phyloP scores from a whole-genome alignment of 305 asterid species.

The Stenogyne calaminthoides region DNA sequence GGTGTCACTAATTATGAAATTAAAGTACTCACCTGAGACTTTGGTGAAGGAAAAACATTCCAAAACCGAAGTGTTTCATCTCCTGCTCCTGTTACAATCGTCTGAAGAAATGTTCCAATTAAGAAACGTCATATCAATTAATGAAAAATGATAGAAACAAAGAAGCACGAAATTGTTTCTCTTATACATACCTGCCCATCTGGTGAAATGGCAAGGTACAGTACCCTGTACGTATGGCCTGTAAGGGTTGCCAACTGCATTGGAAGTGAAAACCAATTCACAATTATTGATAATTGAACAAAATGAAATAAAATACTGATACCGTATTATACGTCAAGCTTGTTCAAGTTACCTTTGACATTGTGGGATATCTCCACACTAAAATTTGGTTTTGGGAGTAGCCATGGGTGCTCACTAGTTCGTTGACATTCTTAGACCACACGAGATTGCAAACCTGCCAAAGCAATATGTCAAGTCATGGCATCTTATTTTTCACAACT shows the following conservation, averaged over 20 bases:
- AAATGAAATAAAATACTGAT: neutral
- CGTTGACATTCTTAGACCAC: conserved; percentile 98
- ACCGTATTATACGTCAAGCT: neutral
- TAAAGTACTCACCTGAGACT: conserved; percentile 67
- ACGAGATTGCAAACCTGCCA: conserved; percentile 97
- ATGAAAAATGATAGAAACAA: neutral
- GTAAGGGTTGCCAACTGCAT: conserved; percentile 92
- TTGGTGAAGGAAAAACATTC: conserved; percentile 94
- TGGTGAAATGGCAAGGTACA: conserved; percentile 94
- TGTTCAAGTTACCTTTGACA: conserved; percentile 74
- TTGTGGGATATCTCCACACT: conserved; percentile 94
- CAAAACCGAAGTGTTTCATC: conserved; percentile 97
- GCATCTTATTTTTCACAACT: neutral
- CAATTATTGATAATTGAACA: conserved; percentile 1
- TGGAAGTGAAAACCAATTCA: conserved; percentile 8
- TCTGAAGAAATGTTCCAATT: conserved; percentile 43
- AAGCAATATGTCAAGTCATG: conserved; percentile 26
- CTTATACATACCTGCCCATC: conserved; percentile 84
- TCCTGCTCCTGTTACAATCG: conserved; percentile 98
- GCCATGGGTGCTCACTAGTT: conserved; percentile 97
- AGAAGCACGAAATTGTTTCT: neutral
- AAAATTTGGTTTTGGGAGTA: conserved; percentile 96
- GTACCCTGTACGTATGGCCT: conserved; percentile 88
- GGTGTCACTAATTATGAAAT: neutral
- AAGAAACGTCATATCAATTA: neutral